Conservation (phyloP, 768 basidiomycete genomes). For the Podaxis mareebaensis region DNA sequence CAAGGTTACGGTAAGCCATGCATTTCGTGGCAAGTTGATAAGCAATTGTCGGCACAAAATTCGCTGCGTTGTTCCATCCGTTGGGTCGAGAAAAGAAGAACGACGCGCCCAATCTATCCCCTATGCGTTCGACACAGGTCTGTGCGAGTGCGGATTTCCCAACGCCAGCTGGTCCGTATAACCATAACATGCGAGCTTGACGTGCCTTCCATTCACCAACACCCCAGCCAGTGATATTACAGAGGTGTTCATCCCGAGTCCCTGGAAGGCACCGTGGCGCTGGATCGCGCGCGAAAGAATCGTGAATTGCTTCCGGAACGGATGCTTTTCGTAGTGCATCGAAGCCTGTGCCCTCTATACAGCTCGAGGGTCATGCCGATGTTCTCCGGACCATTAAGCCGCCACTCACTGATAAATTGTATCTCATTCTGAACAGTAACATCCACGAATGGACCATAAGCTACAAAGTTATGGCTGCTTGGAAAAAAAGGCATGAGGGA, state of each 20-base stretch:
- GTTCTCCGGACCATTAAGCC: too few relatives aligned
- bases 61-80: neutral
- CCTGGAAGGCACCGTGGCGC: neutral
- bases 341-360: neutral
- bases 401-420: too few relatives aligned
- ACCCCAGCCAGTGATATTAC: neutral
- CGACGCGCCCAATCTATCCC: neutral
- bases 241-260: neutral
- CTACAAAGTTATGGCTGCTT: too few relatives aligned
- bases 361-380: too few relatives aligned
- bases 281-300: neutral
- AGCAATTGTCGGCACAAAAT: constrained; percentile 23
- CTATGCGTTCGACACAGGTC: neutral
- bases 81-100: neutral
- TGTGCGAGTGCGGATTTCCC: neutral
- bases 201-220: neutral
- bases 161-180: neutral
- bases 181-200: neutral
- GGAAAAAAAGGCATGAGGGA: too few relatives aligned
- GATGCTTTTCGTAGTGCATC: neutral
- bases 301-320: neutral
- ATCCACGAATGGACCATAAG: too few relatives aligned
- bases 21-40: constrained; percentile 24
- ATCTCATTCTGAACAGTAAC: too few relatives aligned
- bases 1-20: neutral